A percentile compares a stretch with the other conserved stretches of the same genome.
phyloP scores from a whole-genome alignment of 1,139 yeast genomes.

The Saccharomyces hybrid region DNA sequence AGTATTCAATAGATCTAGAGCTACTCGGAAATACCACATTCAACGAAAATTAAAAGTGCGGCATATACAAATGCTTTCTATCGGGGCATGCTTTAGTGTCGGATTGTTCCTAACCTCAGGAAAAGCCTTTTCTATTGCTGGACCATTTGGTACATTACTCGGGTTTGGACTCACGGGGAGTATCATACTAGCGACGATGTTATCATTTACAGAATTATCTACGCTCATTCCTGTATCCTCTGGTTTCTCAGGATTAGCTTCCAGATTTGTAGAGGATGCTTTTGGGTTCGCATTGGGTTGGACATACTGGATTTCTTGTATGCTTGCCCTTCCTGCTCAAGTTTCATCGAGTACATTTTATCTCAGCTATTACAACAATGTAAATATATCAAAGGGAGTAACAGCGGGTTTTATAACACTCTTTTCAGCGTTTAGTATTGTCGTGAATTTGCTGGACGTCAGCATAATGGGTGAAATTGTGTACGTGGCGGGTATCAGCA shows the following conservation, averaged over 20 bases:
- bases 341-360: conserved; percentile 61
- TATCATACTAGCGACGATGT: conserved; percentile 58
- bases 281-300: conserved; percentile 79
- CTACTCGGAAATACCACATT: conserved; percentile 14
- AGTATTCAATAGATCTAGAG: conserved; percentile 1
- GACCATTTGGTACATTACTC: conserved; percentile 71
- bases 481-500: conserved; percentile 52
- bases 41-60: conserved; percentile 57
- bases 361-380: conserved; percentile 52
- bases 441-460: conserved; percentile 55
- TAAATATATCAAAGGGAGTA: conserved; percentile 41
- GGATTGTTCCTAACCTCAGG: conserved; percentile 73
- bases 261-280: conserved; percentile 77
- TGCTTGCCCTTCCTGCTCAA: conserved; percentile 73
- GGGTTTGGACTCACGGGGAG: conserved; percentile 63
- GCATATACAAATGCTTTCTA: conserved; percentile 71
- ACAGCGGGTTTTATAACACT: conserved; percentile 64
- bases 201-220: conserved; percentile 77
- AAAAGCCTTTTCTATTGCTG: conserved; percentile 65
- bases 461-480: conserved; percentile 68
- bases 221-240: conserved; percentile 76
- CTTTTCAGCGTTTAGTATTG: conserved; percentile 39
- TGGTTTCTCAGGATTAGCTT: conserved; percentile 67
- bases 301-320: conserved; percentile 66
- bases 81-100: conserved; percentile 76